These are phyloP conservation scores for Protostelium mycophagum DNA, from an alignment of 78 protist genomes.

Conservation along the genomic window DNA sequence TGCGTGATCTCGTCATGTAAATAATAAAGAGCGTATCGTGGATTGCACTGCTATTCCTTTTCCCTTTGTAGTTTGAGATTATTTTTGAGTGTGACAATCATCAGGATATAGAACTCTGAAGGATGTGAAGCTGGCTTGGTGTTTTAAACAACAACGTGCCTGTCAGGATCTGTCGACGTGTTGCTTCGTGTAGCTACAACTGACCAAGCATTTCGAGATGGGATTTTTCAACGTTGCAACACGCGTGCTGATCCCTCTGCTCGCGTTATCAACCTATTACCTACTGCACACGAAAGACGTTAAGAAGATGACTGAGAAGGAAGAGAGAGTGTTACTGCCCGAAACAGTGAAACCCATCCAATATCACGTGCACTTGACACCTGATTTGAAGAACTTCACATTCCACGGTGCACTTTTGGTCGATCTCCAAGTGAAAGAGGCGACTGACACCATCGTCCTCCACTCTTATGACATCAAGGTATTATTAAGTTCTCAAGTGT, in stretches of 20 bases:
- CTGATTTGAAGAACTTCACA: slow-evolving; percentile 17
- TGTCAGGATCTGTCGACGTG: too few relatives aligned
- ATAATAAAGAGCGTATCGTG: too few relatives aligned
- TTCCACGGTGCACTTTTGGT: slow-evolving; percentile 24
- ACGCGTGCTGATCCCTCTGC: not conserved
- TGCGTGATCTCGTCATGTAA: too few relatives aligned
- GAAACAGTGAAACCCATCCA: slow-evolving; percentile 17
- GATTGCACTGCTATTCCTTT: too few relatives aligned
- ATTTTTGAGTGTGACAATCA: too few relatives aligned
- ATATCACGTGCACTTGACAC: slow-evolving; percentile 30
- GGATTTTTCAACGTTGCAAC: too few relatives aligned
- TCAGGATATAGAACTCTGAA: too few relatives aligned
- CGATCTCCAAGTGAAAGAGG: not conserved
- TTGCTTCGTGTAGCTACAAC: too few relatives aligned
- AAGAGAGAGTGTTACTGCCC: slow-evolving; percentile 50
- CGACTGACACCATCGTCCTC: not conserved
- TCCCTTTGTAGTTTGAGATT: too few relatives aligned
- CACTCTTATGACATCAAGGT: slow-evolving; percentile 20
- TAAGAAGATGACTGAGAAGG: not conserved
- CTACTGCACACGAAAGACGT: not conserved
- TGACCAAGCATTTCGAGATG: too few relatives aligned
- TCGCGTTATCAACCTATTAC: not conserved
- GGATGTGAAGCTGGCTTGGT: too few relatives aligned
- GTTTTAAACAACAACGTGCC: too few relatives aligned
- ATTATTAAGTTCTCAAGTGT: not conserved